Conservation (phyloP, 2,329 filamentous ascomycete genomes). For the Grosmannia serpens region DNA sequence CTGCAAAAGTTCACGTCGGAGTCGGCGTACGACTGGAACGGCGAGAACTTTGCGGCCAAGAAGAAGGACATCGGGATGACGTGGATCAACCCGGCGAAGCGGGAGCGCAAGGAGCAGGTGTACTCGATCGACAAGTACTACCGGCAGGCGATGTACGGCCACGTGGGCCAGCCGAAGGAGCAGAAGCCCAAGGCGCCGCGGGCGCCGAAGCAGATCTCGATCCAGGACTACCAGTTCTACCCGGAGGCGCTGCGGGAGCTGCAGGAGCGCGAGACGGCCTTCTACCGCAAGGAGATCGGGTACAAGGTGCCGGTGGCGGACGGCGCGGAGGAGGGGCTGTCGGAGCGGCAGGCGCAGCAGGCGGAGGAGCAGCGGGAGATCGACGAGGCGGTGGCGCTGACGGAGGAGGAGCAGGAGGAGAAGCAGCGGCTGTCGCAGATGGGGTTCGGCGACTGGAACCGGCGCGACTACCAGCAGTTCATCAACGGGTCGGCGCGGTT, state of each 20-base stretch:
- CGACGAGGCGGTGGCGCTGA: conserved; percentile 78
- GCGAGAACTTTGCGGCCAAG: conserved; percentile 82
- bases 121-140: conserved; percentile 99
- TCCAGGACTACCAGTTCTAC: conserved; percentile 98
- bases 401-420: conserved; percentile 77
- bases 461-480: conserved; percentile 96
- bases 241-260: conserved; percentile 72
- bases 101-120: conserved; percentile 93
- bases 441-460: conserved; percentile 92
- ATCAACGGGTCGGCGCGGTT: conserved; percentile 91
- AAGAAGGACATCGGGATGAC: conserved; percentile 82
- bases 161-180: conserved; percentile 63
- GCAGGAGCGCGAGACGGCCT: conserved; percentile 93
- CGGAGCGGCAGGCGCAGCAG: conserved; percentile 77
- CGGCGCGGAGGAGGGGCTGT: conserved; percentile 70
- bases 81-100: conserved; percentile 98
- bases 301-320: conserved; percentile 89
- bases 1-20: conserved; percentile 96
- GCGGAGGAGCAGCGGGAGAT: conserved; percentile 85
- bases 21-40: conserved; percentile 98
- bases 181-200: conserved; percentile 95
- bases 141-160: conserved; percentile 68
- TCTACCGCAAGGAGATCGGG: conserved; percentile 88
- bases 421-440: conserved; percentile 72
- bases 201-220: conserved; percentile 80